Evolutionary conservation across 768 basidiomycete genomes (phyloP).

Genomic region (Floccularia luteovirens): DNA sequence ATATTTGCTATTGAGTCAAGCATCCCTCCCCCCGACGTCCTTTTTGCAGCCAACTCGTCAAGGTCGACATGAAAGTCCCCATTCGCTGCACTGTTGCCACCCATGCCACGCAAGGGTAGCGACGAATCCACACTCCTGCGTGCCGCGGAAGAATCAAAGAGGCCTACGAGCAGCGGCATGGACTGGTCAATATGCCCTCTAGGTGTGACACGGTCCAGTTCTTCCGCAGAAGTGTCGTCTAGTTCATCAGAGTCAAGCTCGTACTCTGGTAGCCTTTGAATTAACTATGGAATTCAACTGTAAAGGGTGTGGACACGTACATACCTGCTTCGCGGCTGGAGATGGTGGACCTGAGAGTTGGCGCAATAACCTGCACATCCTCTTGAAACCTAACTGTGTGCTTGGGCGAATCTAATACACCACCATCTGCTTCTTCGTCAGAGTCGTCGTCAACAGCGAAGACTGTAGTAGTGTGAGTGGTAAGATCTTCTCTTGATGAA

Average conservation of each 20-base stretch:
- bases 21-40: slow-evolving; percentile 63
- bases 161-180: slow-evolving; percentile 75
- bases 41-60: slow-evolving; percentile 64
- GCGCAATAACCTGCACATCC: slow-evolving; percentile 60
- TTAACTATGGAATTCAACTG: slow-evolving; percentile 1
- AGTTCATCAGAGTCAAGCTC: slow-evolving; percentile 82
- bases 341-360: slow-evolving; percentile 62
- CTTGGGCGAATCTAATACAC: slow-evolving; percentile 22
- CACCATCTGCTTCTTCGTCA: slow-evolving; percentile 35
- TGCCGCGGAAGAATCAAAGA: slow-evolving; percentile 58
- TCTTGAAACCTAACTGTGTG: slow-evolving; percentile 61
- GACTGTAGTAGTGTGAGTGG: slow-evolving; percentile 28
- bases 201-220: slow-evolving; percentile 18
- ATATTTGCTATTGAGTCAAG: slow-evolving; percentile 84
- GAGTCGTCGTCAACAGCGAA: slow-evolving; percentile 54
- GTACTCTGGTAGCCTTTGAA: slow-evolving; percentile 43
- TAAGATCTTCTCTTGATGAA: slow-evolving; percentile 35
- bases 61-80: slow-evolving; percentile 46
- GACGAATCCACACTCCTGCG: slow-evolving; percentile 52
- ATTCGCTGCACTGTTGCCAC: slow-evolving; percentile 20
- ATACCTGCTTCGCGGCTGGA: slow-evolving; percentile 77
- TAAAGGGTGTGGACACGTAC: slow-evolving; percentile 24
- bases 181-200: slow-evolving; percentile 39
- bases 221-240: slow-evolving; percentile 38
- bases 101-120: slow-evolving; percentile 33